These are phyloP conservation scores for Syzygium malaccense DNA, from an alignment of 441 rosid species.

Conservation along the genomic window DNA sequence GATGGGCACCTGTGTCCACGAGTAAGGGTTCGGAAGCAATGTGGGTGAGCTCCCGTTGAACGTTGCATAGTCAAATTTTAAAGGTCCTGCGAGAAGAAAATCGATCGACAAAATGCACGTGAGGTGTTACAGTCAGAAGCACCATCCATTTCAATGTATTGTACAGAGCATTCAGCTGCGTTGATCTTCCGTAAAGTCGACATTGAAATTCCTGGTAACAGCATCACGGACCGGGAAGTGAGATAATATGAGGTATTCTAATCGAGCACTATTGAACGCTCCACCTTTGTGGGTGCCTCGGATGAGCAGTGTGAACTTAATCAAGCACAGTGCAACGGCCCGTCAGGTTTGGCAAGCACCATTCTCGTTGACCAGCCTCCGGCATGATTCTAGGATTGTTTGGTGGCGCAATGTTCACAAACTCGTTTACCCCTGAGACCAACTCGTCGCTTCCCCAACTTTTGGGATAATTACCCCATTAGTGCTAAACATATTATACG, in stretches of 20 bases:
- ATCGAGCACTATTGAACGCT: neutral
- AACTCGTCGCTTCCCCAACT: neutral
- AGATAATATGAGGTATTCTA: neutral
- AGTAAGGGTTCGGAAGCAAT: slow-evolving; percentile 1
- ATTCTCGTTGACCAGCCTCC: neutral
- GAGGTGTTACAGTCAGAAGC: neutral
- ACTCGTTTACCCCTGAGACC: neutral
- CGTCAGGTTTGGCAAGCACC: neutral
- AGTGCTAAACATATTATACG: neutral
- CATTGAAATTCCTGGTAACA: neutral
- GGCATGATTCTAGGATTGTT: neutral
- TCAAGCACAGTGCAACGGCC: neutral
- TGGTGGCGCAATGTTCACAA: neutral
- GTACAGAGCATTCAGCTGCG: neutral
- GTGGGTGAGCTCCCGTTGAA: slow-evolving; percentile 4
- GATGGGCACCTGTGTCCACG: slow-evolving; percentile 12
- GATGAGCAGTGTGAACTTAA: neutral
- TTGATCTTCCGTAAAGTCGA: neutral
- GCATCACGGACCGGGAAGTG: neutral
- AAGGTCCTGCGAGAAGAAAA: neutral
- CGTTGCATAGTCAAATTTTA: neutral
- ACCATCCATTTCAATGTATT: neutral
- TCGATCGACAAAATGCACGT: neutral
- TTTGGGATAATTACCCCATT: neutral
- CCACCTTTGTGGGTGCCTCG: neutral